These are phyloP conservation scores for Cyclanthera cordifolia DNA, from an alignment of 306 rosid genomes.

Conservation along the genomic window DNA sequence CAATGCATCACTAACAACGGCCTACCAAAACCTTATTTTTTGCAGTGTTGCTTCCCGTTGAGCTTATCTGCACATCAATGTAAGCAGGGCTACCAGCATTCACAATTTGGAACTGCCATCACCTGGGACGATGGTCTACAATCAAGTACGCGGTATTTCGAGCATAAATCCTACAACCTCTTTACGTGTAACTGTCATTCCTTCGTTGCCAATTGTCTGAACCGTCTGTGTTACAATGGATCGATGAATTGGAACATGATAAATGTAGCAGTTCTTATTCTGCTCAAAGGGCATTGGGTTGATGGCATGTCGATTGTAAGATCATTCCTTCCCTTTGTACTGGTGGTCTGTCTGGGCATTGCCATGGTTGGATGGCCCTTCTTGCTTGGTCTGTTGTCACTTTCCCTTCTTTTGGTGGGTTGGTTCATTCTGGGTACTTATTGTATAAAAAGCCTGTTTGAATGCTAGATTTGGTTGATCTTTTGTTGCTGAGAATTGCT, in stretches of 20 bases:
- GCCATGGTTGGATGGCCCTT: conserved; percentile 72
- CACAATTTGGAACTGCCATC: conserved; percentile 55
- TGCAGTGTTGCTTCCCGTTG: conserved; percentile 81
- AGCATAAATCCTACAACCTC: conserved; percentile 64
- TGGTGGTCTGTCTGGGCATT: conserved; percentile 58
- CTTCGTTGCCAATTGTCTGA: conserved; percentile 64
- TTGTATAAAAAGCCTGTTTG: conserved; percentile 37
- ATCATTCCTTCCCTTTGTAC: conserved; percentile 67
- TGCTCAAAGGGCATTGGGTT: conserved; percentile 80
- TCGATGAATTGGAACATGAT: conserved; percentile 92
- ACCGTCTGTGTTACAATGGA: conserved; percentile 56
- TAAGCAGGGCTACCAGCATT: conserved; percentile 51
- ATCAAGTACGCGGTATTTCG: conserved; percentile 43
- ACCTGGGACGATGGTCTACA: conserved; percentile 81
- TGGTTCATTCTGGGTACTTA: conserved; percentile 71
- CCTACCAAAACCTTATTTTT: conserved; percentile 16
- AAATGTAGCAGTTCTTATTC: conserved; percentile 52
- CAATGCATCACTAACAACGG: not conserved
- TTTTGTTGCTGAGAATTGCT: not conserved
- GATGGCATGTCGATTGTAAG: conserved; percentile 44
- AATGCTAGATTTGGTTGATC: conserved; percentile 31
- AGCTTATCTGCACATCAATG: conserved; percentile 59
- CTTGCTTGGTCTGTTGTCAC: conserved; percentile 40
- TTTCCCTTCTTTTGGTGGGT: conserved; percentile 53
- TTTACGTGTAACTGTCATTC: conserved; percentile 86